Evolutionary conservation across 164 flowering plant species (phyloP).

Genomic region (Houttuynia cordata): DNA sequence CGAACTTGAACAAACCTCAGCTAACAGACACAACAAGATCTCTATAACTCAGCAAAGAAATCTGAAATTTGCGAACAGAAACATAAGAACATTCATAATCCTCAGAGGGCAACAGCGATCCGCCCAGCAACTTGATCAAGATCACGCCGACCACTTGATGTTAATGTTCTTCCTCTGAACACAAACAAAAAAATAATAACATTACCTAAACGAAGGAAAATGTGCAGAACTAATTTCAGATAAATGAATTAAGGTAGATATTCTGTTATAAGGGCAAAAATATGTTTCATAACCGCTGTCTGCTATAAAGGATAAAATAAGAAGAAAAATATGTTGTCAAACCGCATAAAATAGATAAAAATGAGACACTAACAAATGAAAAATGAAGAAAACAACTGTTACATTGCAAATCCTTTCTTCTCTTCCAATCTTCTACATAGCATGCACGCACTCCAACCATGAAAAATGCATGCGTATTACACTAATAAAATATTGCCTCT

Average conservation of each 20-base stretch:
- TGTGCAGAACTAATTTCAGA: neutral
- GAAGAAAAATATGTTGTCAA: too few species aligned
- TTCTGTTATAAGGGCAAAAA: too few species aligned
- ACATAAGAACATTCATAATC: too few species aligned
- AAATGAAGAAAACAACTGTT: neutral
- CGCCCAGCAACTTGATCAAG: constrained; percentile 72
- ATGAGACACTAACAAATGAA: neutral
- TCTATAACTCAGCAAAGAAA: too few species aligned
- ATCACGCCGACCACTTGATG: constrained; percentile 50
- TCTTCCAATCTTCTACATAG: too few species aligned
- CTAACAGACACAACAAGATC: too few species aligned
- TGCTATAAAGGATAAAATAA: too few species aligned
- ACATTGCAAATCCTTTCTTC: neutral
- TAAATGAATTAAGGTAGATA: neutral
- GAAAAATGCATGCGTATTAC: too few species aligned
- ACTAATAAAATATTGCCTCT: neutral
- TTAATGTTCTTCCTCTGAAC: constrained; percentile 44
- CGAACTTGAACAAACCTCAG: too few species aligned
- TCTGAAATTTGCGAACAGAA: too few species aligned
- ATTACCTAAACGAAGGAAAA: neutral
- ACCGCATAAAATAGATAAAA: neutral
- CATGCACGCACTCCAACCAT: too few species aligned
- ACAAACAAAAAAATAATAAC: constrained; percentile 2
- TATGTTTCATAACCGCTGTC: too few species aligned
- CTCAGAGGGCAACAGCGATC: constrained; percentile 29